Percentiles rank a stretch among this genome's conserved stretches.
These are phyloP conservation scores for Centrapalus pauciflorus DNA, from an alignment of 129 eudicot genomes.

Conservation along the genomic window DNA sequence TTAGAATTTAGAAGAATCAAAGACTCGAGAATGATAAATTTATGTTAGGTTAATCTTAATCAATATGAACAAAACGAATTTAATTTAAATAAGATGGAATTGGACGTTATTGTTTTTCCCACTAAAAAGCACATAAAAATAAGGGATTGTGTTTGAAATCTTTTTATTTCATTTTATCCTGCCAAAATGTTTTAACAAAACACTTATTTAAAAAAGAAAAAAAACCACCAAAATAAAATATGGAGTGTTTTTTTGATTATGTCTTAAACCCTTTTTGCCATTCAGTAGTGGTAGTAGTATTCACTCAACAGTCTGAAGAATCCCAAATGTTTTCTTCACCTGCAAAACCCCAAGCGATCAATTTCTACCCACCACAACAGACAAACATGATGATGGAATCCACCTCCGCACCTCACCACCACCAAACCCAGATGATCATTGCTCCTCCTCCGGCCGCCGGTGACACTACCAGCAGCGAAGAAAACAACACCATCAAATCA, in stretches of 20 bases:
- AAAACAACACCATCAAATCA: constrained; percentile 30
- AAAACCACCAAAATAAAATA: too few species aligned
- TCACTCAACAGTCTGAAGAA: not conserved
- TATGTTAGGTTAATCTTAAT: too few species aligned
- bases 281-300: not conserved
- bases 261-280: not conserved
- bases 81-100: too few species aligned
- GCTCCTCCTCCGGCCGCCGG: not conserved
- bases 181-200: too few species aligned
- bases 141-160: too few species aligned
- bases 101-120: too few species aligned
- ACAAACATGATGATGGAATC: constrained; percentile 41
- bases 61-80: too few species aligned
- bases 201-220: too few species aligned
- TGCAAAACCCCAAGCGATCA: constrained; percentile 43
- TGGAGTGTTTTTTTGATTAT: not conserved
- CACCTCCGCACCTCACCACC: constrained; percentile 38
- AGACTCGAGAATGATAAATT: too few species aligned
- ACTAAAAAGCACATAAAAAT: too few species aligned
- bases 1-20: too few species aligned
- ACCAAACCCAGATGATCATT: constrained; percentile 27
- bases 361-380: constrained; percentile 31
- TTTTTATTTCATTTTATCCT: too few species aligned
- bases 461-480: constrained; percentile 40
- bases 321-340: constrained; percentile 31